Conservation (phyloP, 176 grass and related monocot species). For the Saccharum spontaneum region DNA sequence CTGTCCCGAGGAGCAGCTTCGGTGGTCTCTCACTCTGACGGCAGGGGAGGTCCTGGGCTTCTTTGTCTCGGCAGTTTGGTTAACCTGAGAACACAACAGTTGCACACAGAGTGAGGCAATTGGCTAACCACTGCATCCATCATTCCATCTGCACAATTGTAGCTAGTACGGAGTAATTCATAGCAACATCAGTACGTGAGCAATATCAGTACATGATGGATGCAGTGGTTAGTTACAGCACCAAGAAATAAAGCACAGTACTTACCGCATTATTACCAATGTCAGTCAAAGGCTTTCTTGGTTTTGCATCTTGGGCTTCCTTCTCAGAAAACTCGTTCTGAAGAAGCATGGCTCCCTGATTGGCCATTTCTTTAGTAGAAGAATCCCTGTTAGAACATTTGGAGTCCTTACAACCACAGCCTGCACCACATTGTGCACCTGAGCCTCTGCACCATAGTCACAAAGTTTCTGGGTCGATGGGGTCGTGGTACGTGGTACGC, state of each 20-base stretch:
- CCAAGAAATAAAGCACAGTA: background rate
- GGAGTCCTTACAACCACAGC: conserved; percentile 57
- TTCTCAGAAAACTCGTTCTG: conserved; percentile 55
- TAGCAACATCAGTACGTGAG: too few species aligned
- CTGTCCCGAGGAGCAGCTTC: conserved; percentile 32
- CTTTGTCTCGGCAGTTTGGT: conserved; percentile 36
- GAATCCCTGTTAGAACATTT: conserved; percentile 76
- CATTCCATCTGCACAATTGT: too few species aligned
- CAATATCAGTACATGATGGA: too few species aligned
- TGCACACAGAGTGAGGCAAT: conserved; percentile 22
- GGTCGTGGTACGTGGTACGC: too few species aligned
- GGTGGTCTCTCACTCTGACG: conserved; percentile 26
- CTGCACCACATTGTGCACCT: conserved; percentile 44
- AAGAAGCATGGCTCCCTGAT: conserved; percentile 54
- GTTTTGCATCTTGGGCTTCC: conserved; percentile 23
- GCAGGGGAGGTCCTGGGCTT: conserved; percentile 43
- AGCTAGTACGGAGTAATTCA: too few species aligned
- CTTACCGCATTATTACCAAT: conserved; percentile 66
- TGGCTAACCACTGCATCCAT: too few species aligned
- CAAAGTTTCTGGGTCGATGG: too few species aligned
- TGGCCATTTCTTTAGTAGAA: conserved; percentile 42
- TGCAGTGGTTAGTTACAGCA: background rate
- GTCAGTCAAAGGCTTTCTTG: conserved; percentile 63
- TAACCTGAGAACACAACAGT: conserved; percentile 34
- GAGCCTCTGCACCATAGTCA: conserved; percentile 63